Conservation (phyloP, 1,139 yeast species). For the Ogataea hybrid region DNA sequence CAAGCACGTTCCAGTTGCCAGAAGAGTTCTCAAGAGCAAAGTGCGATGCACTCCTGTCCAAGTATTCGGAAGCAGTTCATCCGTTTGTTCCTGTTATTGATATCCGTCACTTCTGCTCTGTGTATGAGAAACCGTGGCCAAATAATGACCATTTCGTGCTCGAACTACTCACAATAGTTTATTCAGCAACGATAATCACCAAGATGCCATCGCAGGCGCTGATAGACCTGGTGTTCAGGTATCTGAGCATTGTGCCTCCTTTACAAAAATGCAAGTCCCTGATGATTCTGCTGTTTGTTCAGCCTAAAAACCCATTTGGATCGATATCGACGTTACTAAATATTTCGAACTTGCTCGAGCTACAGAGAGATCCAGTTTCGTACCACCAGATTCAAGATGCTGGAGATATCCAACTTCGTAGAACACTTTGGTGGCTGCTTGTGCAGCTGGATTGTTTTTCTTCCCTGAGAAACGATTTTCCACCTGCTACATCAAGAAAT, state of each 20-base stretch:
- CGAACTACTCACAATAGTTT: constrained; percentile 2
- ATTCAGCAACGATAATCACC: background rate
- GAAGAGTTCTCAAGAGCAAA: background rate
- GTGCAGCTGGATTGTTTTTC: constrained; percentile 4
- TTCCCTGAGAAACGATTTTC: constrained; percentile 1
- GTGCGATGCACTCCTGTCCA: background rate
- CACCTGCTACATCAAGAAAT: background rate
- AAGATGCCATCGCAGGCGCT: constrained; percentile 2
- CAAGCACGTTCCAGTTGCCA: background rate
- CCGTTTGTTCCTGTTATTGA: constrained; percentile 4
- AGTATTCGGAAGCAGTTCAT: background rate
- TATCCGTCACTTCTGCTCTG: background rate
- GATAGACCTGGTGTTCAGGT: background rate
- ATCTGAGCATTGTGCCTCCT: background rate
- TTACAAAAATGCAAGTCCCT: background rate
- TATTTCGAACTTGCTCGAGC: background rate
- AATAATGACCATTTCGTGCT: background rate
- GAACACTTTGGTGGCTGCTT: constrained; percentile 4
- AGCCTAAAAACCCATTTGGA: constrained; percentile 4
- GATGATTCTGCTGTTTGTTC: constrained; percentile 1
- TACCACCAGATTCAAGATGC: background rate
- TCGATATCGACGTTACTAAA: background rate
- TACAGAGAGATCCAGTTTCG: constrained; percentile 2
- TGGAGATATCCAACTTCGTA: background rate
- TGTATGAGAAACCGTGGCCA: background rate